phyloP scores from a whole-genome alignment of 2,329 filamentous ascomycete species.

The Fusarium papillatum region DNA sequence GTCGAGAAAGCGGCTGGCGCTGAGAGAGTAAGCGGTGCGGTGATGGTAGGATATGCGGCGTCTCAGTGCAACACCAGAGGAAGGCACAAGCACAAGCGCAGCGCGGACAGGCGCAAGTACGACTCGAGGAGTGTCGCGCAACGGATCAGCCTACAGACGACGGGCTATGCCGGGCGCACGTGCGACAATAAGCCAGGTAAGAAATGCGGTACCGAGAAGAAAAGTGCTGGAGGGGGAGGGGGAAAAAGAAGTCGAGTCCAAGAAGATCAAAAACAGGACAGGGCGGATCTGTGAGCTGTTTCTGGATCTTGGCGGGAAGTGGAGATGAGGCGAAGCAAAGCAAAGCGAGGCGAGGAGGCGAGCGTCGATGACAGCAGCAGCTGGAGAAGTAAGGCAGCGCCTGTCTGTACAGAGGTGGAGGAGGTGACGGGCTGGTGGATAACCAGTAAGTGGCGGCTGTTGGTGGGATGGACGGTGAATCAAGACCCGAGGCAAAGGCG shows the following conservation, averaged over 20 bases:
- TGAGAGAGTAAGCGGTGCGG: constrained; percentile 14
- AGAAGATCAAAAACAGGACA: constrained; percentile 34
- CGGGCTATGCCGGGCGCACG: constrained; percentile 30
- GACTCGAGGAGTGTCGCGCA: constrained; percentile 40
- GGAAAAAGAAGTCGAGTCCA: constrained; percentile 14
- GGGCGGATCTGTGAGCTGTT: constrained; percentile 36
- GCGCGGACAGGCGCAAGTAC: constrained; percentile 29
- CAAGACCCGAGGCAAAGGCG: constrained; percentile 20
- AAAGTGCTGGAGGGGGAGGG: not conserved
- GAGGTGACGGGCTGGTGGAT: constrained; percentile 28
- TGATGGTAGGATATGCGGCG: constrained; percentile 27
- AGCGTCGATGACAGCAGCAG: constrained; percentile 11
- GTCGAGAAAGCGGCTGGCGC: constrained; percentile 10
- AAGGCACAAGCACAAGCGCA: constrained; percentile 31
- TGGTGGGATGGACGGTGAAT: constrained; percentile 15
- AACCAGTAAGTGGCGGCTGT: constrained; percentile 30
- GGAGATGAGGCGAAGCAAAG: constrained; percentile 36
- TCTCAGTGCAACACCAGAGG: constrained; percentile 31
- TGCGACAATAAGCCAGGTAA: constrained; percentile 36
- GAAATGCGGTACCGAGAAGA: constrained; percentile 26
- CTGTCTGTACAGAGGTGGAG: constrained; percentile 14
- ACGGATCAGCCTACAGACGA: constrained; percentile 33
- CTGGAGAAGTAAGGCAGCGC: constrained; percentile 8
- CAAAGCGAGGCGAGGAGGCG: constrained; percentile 9
- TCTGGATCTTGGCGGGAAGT: constrained; percentile 34